These are phyloP conservation scores for Alternaria hordeiaustralica DNA, from an alignment of 2,329 filamentous ascomycete genomes.

Conservation along the genomic window DNA sequence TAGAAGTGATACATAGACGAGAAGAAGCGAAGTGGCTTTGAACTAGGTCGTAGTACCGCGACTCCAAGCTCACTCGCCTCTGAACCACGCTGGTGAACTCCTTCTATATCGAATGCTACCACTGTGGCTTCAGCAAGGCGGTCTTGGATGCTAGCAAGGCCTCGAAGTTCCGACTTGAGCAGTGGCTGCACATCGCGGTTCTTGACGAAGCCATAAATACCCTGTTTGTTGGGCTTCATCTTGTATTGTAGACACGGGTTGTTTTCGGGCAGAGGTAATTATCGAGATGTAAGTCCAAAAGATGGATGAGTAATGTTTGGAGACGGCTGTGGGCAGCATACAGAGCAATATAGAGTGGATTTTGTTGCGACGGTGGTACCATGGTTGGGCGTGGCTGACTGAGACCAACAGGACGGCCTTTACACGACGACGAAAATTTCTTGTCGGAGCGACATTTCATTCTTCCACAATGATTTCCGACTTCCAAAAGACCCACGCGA, in stretches of 20 bases:
- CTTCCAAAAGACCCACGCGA: constrained; percentile 53
- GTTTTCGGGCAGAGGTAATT: not conserved
- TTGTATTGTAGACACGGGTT: not conserved
- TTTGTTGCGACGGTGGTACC: not conserved
- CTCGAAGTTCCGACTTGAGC: not conserved
- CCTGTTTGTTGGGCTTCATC: not conserved
- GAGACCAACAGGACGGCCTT: not conserved
- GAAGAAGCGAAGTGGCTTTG: not conserved
- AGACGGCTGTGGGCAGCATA: not conserved
- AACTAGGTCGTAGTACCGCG: not conserved
- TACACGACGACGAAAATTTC: not conserved
- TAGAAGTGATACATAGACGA: not conserved
- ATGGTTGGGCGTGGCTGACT: not conserved
- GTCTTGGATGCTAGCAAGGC: not conserved
- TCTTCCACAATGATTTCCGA: constrained; percentile 31
- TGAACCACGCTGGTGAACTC: not conserved
- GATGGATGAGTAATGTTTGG: not conserved
- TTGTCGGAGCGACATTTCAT: not conserved
- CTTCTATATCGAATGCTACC: not conserved
- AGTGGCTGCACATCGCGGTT: not conserved
- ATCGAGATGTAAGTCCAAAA: not conserved
- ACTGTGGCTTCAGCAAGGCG: not conserved
- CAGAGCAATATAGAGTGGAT: not conserved
- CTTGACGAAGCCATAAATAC: not conserved
- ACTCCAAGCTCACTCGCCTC: not conserved